phyloP scores from a whole-genome alignment of 2,329 filamentous ascomycete species.

The Aspergillus fumigatiaffinis region DNA sequence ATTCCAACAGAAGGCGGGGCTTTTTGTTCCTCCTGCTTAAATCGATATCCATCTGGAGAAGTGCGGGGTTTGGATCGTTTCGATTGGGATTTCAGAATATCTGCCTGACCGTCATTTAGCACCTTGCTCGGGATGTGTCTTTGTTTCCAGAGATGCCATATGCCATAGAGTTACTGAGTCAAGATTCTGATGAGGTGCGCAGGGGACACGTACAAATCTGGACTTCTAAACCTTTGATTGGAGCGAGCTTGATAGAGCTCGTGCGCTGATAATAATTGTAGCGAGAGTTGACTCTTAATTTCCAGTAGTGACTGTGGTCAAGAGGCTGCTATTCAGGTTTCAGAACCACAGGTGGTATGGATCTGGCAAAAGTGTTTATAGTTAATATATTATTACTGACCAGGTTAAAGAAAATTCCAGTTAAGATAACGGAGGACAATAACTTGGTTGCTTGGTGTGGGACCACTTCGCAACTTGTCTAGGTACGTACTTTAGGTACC shows the following conservation, averaged over 20 bases:
- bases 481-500: too few species aligned
- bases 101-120: not conserved
- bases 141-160: not conserved
- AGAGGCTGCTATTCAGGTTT: not conserved
- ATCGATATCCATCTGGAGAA: conserved; percentile 59
- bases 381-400: not conserved
- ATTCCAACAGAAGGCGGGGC: conserved; percentile 73
- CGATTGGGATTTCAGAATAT: not conserved
- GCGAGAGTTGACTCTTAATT: not conserved
- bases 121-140: not conserved
- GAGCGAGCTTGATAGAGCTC: not conserved
- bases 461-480: not conserved
- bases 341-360: not conserved
- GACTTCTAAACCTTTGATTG: not conserved
- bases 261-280: not conserved
- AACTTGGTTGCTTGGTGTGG: not conserved
- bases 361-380: not conserved
- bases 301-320: not conserved
- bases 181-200: conserved; percentile 3
- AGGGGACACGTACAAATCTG: not conserved
- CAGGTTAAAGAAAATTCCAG: not conserved
- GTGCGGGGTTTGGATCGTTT: conserved; percentile 1
- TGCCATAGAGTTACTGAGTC: not conserved
- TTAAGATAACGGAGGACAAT: not conserved
- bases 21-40: conserved; percentile 79